Evolutionary conservation across 768 basidiomycete genomes (phyloP).

Genomic region (Infundibulicybe gibba): DNA sequence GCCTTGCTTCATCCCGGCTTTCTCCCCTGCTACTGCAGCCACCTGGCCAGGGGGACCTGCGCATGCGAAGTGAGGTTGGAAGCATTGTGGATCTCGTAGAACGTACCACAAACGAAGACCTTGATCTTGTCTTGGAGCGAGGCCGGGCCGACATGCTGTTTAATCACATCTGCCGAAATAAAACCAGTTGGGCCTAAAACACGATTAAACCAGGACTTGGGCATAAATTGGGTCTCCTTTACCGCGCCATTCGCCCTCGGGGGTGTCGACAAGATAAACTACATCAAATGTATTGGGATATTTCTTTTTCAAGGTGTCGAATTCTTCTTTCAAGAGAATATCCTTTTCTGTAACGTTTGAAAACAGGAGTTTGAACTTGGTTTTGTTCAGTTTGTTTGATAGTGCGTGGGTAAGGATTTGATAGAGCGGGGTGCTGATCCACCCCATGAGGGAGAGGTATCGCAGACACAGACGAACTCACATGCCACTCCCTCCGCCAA

Average conservation of each 20-base stretch:
- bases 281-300: slow-evolving; percentile 73
- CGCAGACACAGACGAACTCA: slow-evolving; percentile 27
- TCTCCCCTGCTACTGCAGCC: slow-evolving; percentile 84
- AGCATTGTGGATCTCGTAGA: too few relatives aligned
- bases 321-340: slow-evolving; percentile 80
- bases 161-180: slow-evolving; percentile 68
- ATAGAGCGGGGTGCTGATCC: slow-evolving; percentile 72
- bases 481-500: slow-evolving; percentile 95
- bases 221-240: slow-evolving; percentile 2
- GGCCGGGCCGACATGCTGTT: slow-evolving; percentile 65
- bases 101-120: slow-evolving; percentile 83
- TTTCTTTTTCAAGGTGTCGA: slow-evolving; percentile 66
- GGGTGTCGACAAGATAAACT: slow-evolving; percentile 85
- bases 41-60: slow-evolving; percentile 85
- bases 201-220: background rate
- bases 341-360: slow-evolving; percentile 88
- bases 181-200: slow-evolving; percentile 64
- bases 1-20: slow-evolving; percentile 86
- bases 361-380: slow-evolving; percentile 91
- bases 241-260: slow-evolving; percentile 57
- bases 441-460: slow-evolving; percentile 5
- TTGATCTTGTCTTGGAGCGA: slow-evolving; percentile 75
- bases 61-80: too few relatives aligned
- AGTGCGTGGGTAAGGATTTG: slow-evolving; percentile 77
- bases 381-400: slow-evolving; percentile 75